Evolutionary conservation across 345 rosid species (phyloP).

Genomic region (Syzygium aromaticum): DNA sequence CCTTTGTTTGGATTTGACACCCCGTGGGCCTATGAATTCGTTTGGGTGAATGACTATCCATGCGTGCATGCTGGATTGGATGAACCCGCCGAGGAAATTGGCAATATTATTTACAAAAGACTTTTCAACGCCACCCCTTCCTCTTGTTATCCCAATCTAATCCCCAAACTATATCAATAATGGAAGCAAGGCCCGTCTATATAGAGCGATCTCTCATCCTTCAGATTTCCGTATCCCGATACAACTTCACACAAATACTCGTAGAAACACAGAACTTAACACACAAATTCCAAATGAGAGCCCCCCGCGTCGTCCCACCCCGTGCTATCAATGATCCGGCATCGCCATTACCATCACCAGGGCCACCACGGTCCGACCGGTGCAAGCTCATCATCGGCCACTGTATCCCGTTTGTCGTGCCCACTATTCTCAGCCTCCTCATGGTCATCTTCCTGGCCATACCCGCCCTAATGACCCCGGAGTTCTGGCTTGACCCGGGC

Average conservation of each 20-base stretch:
- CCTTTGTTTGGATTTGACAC: too few species aligned
- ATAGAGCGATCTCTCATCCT: too few species aligned
- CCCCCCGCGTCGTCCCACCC: fast-evolving
- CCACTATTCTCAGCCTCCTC: neutral
- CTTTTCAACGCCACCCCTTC: too few species aligned
- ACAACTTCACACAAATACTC: fast-evolving
- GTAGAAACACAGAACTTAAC: fast-evolving
- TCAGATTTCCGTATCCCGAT: fast-evolving
- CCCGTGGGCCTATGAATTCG: too few species aligned
- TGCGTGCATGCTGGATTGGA: too few species aligned
- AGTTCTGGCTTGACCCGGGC: neutral
- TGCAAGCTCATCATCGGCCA: neutral
- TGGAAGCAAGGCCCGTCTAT: too few species aligned
- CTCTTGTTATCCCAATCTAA: too few species aligned
- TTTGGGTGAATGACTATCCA: too few species aligned
- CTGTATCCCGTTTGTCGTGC: neutral
- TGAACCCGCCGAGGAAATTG: too few species aligned
- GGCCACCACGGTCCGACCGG: fast-evolving
- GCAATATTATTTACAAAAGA: too few species aligned
- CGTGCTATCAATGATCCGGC: neutral
- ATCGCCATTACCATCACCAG: neutral
- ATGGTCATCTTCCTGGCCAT: neutral
- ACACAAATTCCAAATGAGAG: neutral
- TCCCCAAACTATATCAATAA: too few species aligned
- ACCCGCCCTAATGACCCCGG: neutral